Base-by-base conservation (phyloP, 225 moss, liverwort and hornwort genomes). In the Sphagnum contortum region DNA sequence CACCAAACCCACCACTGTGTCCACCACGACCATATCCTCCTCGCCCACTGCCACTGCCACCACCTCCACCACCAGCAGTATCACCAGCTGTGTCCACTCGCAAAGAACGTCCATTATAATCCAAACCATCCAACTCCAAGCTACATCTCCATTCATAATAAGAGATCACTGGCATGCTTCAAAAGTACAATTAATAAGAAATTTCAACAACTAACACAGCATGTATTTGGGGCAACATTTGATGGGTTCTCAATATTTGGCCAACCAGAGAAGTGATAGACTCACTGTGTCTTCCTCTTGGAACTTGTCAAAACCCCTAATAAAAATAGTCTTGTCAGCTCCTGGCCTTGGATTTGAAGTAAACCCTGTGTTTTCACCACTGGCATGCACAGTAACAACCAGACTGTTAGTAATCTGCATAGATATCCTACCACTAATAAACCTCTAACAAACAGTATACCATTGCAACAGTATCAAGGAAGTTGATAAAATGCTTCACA, bases 281-380 rank as follows among this genome's bases (percentile, higher is more conserved):
- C 76, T 49, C 78, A 80, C 90, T 65, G 83, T 62, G 44, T 63
- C 75, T 77, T 92, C 92, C 12, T 80, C 81, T 59, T 69, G 71
- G 8, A 44, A 77, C 61, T 79, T 90, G 60, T 92, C 87, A 45
- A 96, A 96, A 12, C 96, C 96, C 67, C 73, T 75, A 2, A 96
- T 88, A 50, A 67, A 96, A 0, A 74, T 71, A 14, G 88, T 90
- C 48, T 73, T 73, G 12, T 81, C 96, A 56, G 77, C 66, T 9
- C 96, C 96, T 49, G 79, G 0, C 67, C 85, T 80, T 14, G 75
- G 82, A 3, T 81, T 80, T 0, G 81, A 81, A 6, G 86, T 73
- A 60, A 29, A 29, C 29, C 81, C 88, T 57, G 92, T 92, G 67
- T 90, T 96, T 11, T 78, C 78, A 44, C 91, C 90, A 67, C n/a